Percentiles rank a stretch among this genome's conserved stretches.
These are phyloP conservation scores for Ceriops decandra DNA, from an alignment of 345 rosid genomes.

Conservation along the genomic window DNA sequence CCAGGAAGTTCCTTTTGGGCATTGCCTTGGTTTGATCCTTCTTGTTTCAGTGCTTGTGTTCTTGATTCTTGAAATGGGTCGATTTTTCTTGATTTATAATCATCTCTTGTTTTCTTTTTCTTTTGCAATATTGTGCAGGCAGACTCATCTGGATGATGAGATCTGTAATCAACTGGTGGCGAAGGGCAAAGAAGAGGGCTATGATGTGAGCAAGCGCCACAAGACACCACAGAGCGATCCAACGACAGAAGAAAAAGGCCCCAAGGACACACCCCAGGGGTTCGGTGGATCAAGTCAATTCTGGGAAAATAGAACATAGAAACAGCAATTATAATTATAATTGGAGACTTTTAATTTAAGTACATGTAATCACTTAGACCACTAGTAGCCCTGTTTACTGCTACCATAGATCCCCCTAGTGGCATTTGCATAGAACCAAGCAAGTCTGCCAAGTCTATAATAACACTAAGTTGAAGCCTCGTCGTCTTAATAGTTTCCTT, in stretches of 20 bases:
- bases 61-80: neutral
- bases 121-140: constrained; percentile 59
- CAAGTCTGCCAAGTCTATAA: too few relatives aligned
- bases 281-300: constrained; percentile 89
- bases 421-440: too few relatives aligned
- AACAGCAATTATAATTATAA: neutral
- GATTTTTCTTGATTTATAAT: neutral
- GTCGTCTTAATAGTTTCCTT: too few relatives aligned
- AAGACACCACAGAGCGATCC: constrained; percentile 66
- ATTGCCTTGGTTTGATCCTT: neutral
- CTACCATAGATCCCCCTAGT: neutral
- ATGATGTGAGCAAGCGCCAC: constrained; percentile 70
- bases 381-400: neutral
- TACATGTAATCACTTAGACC: neutral
- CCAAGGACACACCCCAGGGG: constrained; percentile 33
- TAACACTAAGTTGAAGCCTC: too few relatives aligned
- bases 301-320: constrained; percentile 41
- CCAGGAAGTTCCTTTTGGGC: constrained; percentile 83
- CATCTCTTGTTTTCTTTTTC: neutral
- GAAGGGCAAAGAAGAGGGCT: constrained; percentile 59
- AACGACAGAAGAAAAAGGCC: constrained; percentile 53
- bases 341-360: neutral
- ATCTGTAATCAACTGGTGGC: constrained; percentile 51
- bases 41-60: neutral
- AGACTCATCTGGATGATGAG: constrained; percentile 53